Evolutionary conservation across 495 filamentous ascomycete genomes (phyloP), one percentile per base, ranked within the genome.

Genomic region (Penicillium parvum): DNA sequence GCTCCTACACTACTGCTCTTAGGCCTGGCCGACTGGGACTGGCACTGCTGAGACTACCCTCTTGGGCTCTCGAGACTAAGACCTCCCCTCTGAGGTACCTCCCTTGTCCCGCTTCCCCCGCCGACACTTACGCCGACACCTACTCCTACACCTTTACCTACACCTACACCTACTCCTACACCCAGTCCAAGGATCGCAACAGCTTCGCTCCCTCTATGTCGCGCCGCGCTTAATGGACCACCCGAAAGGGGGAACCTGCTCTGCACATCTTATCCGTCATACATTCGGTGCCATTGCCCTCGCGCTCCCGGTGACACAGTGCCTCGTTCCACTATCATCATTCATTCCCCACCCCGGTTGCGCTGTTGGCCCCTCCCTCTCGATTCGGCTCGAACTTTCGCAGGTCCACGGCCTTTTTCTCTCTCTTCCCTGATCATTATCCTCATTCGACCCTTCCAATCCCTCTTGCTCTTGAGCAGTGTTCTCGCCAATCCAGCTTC

Each of bases 271-370:
- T 32, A n/a, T n/a, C n/a, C n/a, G 44, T 49, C 46, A 30, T 49
- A 40, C 40, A 6, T n/a, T n/a, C n/a, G n/a, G n/a, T n/a, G n/a
- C n/a, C n/a, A n/a, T n/a, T n/a, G n/a, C n/a, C n/a, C n/a, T n/a
- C n/a, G n/a, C n/a, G n/a, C n/a, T n/a, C 36, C 32, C 17, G 34
- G 48, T 52, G 41, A 50, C 42, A 59, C 43, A 25, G 21, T 27
- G 44, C 15, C 27, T 55, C n/a, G 53, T 53, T 47, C 56, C 52
- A 59, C 56, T 48, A 48, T 42, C 30, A 41, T 40, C 40, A 23
- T 51, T 40, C 40, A 23, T 51, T 53, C 56, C 43, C 49, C 56
- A 55, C 55, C 20, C 12, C 32, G 32, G 52, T 44, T 41, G 43
- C 36, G 40, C 19, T 23, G 23, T 32, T 45, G 23, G 26, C 53